These are phyloP conservation scores for Grifola frondosa DNA, from an alignment of 1,284 basidiomycete genomes.

Conservation along the genomic window DNA sequence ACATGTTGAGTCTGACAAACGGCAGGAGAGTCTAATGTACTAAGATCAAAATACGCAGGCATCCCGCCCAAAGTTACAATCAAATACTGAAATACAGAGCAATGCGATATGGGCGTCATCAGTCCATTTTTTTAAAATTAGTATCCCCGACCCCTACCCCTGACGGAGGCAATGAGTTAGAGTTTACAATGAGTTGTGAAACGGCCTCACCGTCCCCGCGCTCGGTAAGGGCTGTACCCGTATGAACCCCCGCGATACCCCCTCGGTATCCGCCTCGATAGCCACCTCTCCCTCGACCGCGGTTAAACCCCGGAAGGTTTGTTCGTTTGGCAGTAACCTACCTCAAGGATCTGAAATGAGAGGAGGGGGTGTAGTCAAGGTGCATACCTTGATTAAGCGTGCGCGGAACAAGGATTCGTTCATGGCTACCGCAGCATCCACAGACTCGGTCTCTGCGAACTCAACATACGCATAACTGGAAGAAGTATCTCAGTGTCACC, in stretches of 20 bases:
- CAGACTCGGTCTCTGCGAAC: slow-evolving; percentile 92
- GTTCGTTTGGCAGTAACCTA: slow-evolving; percentile 92
- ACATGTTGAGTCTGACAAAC: too few species aligned
- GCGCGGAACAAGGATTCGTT: slow-evolving; percentile 96
- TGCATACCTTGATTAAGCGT: slow-evolving; percentile 81
- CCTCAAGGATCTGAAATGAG: slow-evolving; percentile 16
- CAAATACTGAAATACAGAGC: slow-evolving; percentile 24
- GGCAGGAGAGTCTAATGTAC: too few species aligned
- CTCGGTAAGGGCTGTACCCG: slow-evolving; percentile 77
- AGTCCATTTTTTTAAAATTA: slow-evolving; percentile 38
- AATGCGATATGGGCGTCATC: slow-evolving; percentile 7
- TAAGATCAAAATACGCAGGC: slow-evolving; percentile 17
- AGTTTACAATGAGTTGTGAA: background rate
- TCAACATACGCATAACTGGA: slow-evolving; percentile 96
- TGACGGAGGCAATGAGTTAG: slow-evolving; percentile 34
- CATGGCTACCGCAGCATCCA: slow-evolving; percentile 92
- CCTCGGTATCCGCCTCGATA: slow-evolving; percentile 71
- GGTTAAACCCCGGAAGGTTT: slow-evolving; percentile 87
- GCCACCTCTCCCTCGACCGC: slow-evolving; percentile 68
- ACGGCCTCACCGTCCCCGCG: slow-evolving; percentile 72
- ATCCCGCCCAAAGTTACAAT: slow-evolving; percentile 23
- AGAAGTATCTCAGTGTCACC: background rate
- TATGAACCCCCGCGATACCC: slow-evolving; percentile 52
- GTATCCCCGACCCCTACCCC: slow-evolving; percentile 71
- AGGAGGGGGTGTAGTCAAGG: background rate